Evolutionary conservation across 2,329 filamentous ascomycete genomes (phyloP), one percentile per base, ranked within the genome.

Genomic region (Parastagonospora avenae): DNA sequence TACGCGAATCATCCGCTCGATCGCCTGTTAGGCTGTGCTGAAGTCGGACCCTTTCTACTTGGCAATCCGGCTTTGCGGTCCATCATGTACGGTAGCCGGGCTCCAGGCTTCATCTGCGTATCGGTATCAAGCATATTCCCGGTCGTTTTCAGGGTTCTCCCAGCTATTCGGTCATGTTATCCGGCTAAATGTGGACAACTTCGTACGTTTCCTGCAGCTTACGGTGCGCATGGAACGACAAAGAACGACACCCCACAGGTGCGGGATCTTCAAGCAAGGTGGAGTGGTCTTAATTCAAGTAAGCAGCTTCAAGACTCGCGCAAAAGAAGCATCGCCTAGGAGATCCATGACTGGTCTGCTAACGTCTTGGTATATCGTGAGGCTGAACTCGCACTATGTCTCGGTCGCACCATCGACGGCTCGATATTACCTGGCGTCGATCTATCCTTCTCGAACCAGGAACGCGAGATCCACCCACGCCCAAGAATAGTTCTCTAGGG

Each of bases 181-280:
- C 62, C 64, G 65, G 65, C 56, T 66, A 68, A 68, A 67, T 68
- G 37, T 42, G n/a, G 10, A 38, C 40, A 15, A 37, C 33, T 28
- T 49, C 36, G 36, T 28, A 24, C 42, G 39, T 37, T 37, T 42
- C 29, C 29, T 54, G 57, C 59, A 47, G 54, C 54, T 57, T 52
- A 62, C 52, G 44, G 48, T 32, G 16, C 37, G 32, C n/a, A 45
- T 12, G 11, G 11, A 9, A 30, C 35, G n/a, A 46, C 41, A 24
- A 42, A 24, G 41, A 12, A 29, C 41, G 41, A 33, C 15, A 42
- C 10, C 12, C 30, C 14, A 30, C 14, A 29, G 33, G 30, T 31
- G 14, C n/a, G 16, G 9, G 8, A 3, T 39, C 27, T 32, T 28
- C 11, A 7, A 8, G 12, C 37, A 39, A 27, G 11, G 2, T 11